Evolutionary conservation across 257 asterid genomes (phyloP).

Genomic region (Plectranthus barbatus): DNA sequence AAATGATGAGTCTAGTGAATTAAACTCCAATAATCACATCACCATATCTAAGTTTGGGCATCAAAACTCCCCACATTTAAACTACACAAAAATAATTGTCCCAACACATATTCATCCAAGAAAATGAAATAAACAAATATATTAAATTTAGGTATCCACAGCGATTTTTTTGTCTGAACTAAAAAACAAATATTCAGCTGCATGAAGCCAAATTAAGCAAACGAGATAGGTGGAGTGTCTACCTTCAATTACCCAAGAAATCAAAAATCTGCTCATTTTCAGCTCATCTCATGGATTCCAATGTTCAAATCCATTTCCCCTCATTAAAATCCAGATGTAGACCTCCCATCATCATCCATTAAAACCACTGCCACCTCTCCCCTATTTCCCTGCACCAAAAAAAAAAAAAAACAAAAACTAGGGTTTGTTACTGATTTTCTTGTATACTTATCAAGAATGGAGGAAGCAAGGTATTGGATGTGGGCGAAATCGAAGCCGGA

Average conservation of each 20-base stretch:
- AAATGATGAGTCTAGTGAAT: too few relatives aligned
- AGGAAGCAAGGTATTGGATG: conserved; percentile 62
- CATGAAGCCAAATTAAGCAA: conserved; percentile 42
- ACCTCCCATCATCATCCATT: conserved; percentile 13
- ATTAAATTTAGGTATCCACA: conserved; percentile 12
- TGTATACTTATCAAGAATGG: conserved; percentile 30
- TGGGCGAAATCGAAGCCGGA: conserved; percentile 54
- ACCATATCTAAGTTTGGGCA: too few relatives aligned
- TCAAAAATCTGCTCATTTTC: too few relatives aligned
- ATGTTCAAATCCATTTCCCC: conserved; percentile 9
- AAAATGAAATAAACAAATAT: neutral
- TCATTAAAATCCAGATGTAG: conserved; percentile 25
- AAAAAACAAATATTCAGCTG: conserved; percentile 46
- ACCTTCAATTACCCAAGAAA: conserved; percentile 23
- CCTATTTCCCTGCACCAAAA: too few relatives aligned
- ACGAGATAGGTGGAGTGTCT: conserved; percentile 34
- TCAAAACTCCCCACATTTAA: too few relatives aligned
- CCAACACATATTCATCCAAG: neutral
- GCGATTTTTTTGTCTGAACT: conserved; percentile 8
- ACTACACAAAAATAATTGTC: neutral
- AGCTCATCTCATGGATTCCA: conserved; percentile 10
- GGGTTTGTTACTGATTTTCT: neutral
- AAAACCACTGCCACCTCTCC: neutral
- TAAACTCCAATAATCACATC: too few relatives aligned
- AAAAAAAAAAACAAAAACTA: neutral